Base-by-base conservation (phyloP, 805 yeast species). In the Sugiyamaella chiloensis region DNA sequence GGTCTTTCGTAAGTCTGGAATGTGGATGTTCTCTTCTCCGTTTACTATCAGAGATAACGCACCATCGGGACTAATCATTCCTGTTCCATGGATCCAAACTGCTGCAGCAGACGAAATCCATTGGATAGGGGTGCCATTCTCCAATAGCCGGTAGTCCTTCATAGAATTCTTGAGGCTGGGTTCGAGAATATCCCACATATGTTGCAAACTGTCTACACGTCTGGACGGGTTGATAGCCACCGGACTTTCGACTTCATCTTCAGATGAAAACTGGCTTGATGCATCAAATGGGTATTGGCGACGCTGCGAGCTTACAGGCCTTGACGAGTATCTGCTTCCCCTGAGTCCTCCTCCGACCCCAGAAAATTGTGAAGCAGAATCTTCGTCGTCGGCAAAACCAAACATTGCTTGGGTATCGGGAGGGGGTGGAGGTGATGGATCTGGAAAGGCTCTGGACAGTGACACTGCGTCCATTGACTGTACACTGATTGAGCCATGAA, bases 1-100 rank as follows among this genome's bases (percentile, higher is more conserved):
- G 26, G 55, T 44, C 4, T 16, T 16, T n/a, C 57, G 42, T 23
- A 56, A 29, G 27, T 53, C 55, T 5, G 54, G 53, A 30, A 56
- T 39, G 5, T 12, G 36, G 12, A 51, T n/a, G 6, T 23, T 21
- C 6, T 26, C 40, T n/a, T 21, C 21, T 11, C 45, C 48, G 11
- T 44, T 47, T 9, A 37, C 37, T 21, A 17, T 11, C 24, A 54
- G 31, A 7, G 45, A 23, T 14, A 51, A 32, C 9, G 52, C 35
- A 2, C 48, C 47, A 24, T 44, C 40, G 2, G 51, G 40, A 11
- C 24, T 36, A 24, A 52, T 46, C 9, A 30, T 29, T 16, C 52
- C 58, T 2, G 31, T 41, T 2, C 53, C 58, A 14, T 31, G 40
- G 3, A 24, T 27, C 48, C 46, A 46, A 7, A 12, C 21, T 7